A percentile compares a stretch with the other conserved stretches of the same genome.
phyloP scores from a whole-genome alignment of 371 early-diverging fungal species.

The Mucor piriformis region DNA sequence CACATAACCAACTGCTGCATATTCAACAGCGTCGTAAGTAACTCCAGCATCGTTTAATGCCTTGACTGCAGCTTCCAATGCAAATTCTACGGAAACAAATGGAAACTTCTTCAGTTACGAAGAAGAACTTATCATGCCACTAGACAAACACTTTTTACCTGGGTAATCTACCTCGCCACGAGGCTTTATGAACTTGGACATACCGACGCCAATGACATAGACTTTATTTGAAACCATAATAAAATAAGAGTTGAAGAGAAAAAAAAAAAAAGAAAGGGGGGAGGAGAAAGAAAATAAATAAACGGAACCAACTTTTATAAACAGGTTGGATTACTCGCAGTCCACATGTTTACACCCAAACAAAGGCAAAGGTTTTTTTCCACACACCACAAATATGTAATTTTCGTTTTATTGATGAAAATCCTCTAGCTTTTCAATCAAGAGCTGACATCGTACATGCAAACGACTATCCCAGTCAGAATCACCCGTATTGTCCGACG shows the following conservation, averaged over 20 bases:
- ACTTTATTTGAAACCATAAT: slow-evolving; percentile 37
- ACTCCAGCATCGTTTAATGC: slow-evolving; percentile 73
- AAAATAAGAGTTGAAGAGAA: background rate
- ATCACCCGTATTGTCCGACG: slow-evolving; percentile 31
- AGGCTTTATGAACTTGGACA: slow-evolving; percentile 70
- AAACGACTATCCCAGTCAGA: slow-evolving; percentile 44
- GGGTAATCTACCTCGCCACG: slow-evolving; percentile 63
- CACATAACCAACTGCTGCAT: slow-evolving; percentile 64
- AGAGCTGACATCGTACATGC: slow-evolving; percentile 32
- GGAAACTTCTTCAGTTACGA: no score
- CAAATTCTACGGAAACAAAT: slow-evolving; percentile 53
- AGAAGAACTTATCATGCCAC: no score
- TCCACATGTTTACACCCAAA: background rate
- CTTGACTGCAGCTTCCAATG: slow-evolving; percentile 74
- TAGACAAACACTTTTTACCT: no score
- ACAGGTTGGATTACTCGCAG: background rate
- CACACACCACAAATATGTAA: background rate
- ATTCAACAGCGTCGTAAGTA: slow-evolving; percentile 69
- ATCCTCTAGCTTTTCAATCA: slow-evolving; percentile 34
- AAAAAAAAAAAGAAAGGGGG: background rate
- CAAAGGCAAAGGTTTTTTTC: background rate
- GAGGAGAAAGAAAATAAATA: background rate
- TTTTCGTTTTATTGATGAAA: background rate
- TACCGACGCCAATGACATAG: slow-evolving; percentile 66
- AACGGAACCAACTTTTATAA: background rate